Conservation (phyloP, 257 asterid genomes). For the Ligustrum vulgare region DNA sequence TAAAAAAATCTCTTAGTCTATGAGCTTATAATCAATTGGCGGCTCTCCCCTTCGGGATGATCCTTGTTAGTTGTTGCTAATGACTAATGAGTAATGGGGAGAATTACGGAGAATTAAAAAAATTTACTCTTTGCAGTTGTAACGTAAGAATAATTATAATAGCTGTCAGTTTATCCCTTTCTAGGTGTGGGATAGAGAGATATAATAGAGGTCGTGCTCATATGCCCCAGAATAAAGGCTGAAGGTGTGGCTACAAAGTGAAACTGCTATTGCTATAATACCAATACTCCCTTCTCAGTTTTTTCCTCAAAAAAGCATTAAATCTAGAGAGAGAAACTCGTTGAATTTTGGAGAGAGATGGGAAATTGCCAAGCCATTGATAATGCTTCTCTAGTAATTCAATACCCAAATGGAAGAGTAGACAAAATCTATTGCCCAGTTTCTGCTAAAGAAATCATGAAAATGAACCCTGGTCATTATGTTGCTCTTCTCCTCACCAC, state of each 20-base stretch:
- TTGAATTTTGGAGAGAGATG: constrained; percentile 35
- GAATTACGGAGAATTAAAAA: no score
- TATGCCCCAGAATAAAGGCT: constrained; percentile 25
- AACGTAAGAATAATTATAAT: constrained; percentile 3
- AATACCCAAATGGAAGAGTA: constrained; percentile 76
- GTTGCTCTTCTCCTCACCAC: constrained; percentile 94
- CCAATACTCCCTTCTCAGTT: constrained; percentile 13
- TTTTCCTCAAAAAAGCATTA: neutral
- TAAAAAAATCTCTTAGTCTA: no score
- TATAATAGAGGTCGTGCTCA: constrained; percentile 24
- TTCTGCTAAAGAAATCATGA: constrained; percentile 69
- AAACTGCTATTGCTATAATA: constrained; percentile 6
- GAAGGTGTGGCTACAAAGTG: constrained; percentile 34
- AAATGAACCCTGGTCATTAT: constrained; percentile 81
- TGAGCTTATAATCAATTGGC: no score
- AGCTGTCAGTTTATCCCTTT: neutral
- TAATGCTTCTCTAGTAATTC: constrained; percentile 61
- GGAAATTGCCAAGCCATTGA: constrained; percentile 97
- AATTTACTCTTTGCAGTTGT: neutral
- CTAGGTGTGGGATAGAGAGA: neutral
- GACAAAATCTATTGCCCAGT: constrained; percentile 62
- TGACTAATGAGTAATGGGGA: no score
- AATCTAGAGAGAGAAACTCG: neutral
- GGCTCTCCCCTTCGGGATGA: no score
- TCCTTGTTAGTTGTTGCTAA: no score